A percentile compares a stretch with the other conserved stretches of the same genome.
Conservation (phyloP, 1,284 basidiomycete species). For the Leccinum glutinopallens region DNA sequence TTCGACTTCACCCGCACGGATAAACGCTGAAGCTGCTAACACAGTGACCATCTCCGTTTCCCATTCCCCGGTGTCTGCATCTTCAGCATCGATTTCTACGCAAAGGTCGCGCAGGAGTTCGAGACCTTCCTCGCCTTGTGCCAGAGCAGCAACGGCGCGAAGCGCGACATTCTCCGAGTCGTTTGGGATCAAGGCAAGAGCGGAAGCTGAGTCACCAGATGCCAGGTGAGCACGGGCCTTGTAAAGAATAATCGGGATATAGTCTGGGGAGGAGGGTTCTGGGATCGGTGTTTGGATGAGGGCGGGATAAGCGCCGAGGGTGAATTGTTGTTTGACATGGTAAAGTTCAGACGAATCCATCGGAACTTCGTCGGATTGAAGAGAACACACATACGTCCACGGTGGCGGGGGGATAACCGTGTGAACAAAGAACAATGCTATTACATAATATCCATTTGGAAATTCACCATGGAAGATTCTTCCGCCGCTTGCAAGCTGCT, state of each 20-base stretch:
- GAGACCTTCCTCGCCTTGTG: slow-evolving; percentile 64
- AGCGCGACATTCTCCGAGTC: slow-evolving; percentile 66
- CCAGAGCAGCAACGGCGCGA: slow-evolving; percentile 73
- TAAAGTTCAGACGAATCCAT: slow-evolving; percentile 84
- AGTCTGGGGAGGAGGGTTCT: slow-evolving; percentile 63
- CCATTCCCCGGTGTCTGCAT: slow-evolving; percentile 59
- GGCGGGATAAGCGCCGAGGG: slow-evolving; percentile 72
- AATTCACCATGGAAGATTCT: background rate
- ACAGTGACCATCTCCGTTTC: slow-evolving; percentile 76
- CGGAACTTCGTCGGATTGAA: slow-evolving; percentile 38
- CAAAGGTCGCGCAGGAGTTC: slow-evolving; percentile 85
- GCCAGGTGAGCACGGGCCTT: slow-evolving; percentile 85
- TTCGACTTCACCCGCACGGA: slow-evolving; percentile 81
- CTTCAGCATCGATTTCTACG: slow-evolving; percentile 83
- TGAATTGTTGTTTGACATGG: slow-evolving; percentile 84
- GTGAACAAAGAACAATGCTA: too few relatives aligned
- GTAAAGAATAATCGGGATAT: slow-evolving; percentile 70
- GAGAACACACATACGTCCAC: too few relatives aligned
- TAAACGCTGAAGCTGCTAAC: slow-evolving; percentile 83
- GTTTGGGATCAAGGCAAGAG: slow-evolving; percentile 57
- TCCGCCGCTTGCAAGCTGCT: background rate
- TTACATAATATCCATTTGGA: background rate
- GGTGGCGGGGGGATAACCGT: too few relatives aligned
- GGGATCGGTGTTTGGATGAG: slow-evolving; percentile 58
- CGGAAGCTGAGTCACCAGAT: slow-evolving; percentile 59